Conservation (phyloP, 345 rosid genomes). For the Stellera chamaejasme region DNA sequence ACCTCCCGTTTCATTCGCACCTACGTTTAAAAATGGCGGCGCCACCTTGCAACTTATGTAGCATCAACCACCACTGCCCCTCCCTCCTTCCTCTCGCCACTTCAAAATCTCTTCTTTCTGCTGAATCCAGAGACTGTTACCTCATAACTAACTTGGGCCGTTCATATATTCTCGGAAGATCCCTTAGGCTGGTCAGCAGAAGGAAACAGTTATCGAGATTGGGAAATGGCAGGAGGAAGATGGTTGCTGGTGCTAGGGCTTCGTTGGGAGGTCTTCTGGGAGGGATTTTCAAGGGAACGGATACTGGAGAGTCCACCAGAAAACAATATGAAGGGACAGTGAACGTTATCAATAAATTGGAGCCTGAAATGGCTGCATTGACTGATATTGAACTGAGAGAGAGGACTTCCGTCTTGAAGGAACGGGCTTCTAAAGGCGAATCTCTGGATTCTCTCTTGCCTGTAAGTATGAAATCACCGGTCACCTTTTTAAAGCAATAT, state of each 20-base stretch:
- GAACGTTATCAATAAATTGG: slow-evolving; percentile 45
- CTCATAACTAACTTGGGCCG: slow-evolving; percentile 25
- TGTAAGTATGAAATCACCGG: slow-evolving; percentile 25
- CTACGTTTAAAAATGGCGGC: slow-evolving; percentile 30
- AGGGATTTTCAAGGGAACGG: slow-evolving; percentile 78
- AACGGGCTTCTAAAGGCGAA: slow-evolving; percentile 70
- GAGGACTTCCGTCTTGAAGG: slow-evolving; percentile 57
- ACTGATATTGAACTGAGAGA: slow-evolving; percentile 64
- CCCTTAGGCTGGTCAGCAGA: slow-evolving; percentile 9
- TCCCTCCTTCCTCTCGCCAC: slow-evolving; percentile 30
- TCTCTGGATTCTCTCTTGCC: slow-evolving; percentile 83
- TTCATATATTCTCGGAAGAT: slow-evolving; percentile 28
- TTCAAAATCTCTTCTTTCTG: slow-evolving; percentile 27
- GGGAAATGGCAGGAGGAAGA: slow-evolving; percentile 21
- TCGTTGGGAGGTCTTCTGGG: slow-evolving; percentile 76
- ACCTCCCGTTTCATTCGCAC: neutral
- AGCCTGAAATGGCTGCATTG: slow-evolving; percentile 44
- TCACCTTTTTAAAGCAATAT: neutral
- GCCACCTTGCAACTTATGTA: slow-evolving; percentile 27
- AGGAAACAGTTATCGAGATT: slow-evolving; percentile 18
- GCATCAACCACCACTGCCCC: slow-evolving; percentile 22
- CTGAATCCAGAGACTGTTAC: slow-evolving; percentile 3
- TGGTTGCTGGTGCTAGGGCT: slow-evolving; percentile 37
- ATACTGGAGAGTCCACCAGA: slow-evolving; percentile 82
- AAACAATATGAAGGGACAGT: slow-evolving; percentile 62